Evolutionary conservation across 1,139 yeast genomes (phyloP), one percentile per base, ranked within the genome.

Genomic region (Taphrina populina): DNA sequence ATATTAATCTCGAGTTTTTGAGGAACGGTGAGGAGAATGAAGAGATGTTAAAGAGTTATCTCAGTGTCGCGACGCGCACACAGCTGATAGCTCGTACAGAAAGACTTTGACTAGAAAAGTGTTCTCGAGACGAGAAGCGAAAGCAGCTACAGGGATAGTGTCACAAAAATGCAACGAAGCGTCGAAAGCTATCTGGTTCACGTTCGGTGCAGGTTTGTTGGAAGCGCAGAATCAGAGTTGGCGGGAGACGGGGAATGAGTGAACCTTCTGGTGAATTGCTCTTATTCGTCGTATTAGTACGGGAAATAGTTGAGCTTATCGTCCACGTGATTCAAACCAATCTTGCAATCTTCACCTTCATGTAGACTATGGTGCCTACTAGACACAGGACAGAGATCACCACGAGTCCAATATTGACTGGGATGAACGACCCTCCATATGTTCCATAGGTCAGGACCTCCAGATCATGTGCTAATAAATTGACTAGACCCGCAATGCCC

Each of bases 401-500:
- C n/a, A 40, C 45, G 23, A 40, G 34, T n/a, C 32, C 34, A 6
- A 24, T 34, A 26, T 40, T 27, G 21, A 40, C 45, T 10, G 45
- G 45, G 13, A 26, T 21, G 34, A 40, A 40, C 3, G 34, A 26
- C 15, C 45, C 45, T 2, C 15, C 32, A 15, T 26, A 40, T 34
- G 23, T n/a, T 6, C 13, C 27, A 23, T 40, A 40, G 19, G 45
- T 40, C 21, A 40, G 32, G 24, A 40, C 45, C 23, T 40, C 45
- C 34, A 33, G 24, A 24, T 34, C 34, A 17, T 46, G 40, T 7
- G 52, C 41, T 20, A 33, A 24, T 13, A 88, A 73, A 68, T 88
- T 90, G 69, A 84, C 79, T 23, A 83, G 64, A 1, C 96, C 96
- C 13, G 95, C 80, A 59, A 85, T 73, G 58, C 90, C 83, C 65